Evolutionary conservation across 805 yeast genomes (phyloP).

Genomic region (Candida ascalaphidarum): DNA sequence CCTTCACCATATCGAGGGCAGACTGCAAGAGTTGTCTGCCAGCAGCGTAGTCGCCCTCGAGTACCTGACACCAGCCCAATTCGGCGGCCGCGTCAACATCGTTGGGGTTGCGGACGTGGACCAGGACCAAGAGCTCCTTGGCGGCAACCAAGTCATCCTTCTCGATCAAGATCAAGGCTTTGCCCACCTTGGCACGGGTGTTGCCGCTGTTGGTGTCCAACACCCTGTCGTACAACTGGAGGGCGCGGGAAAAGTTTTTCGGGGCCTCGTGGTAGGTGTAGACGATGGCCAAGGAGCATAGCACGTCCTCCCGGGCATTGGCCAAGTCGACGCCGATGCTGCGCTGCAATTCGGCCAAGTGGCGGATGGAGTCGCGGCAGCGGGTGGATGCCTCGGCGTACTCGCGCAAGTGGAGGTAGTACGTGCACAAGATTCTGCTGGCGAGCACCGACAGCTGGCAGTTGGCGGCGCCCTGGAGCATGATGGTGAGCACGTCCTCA

Average conservation of each 20-base stretch:
- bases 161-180: slow-evolving; percentile 69
- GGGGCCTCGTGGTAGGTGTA: slow-evolving; percentile 89
- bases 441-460: slow-evolving; percentile 44
- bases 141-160: slow-evolving; percentile 53
- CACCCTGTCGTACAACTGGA: slow-evolving; percentile 59
- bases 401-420: slow-evolving; percentile 51
- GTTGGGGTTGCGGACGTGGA: slow-evolving; percentile 39
- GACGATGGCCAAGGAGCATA: slow-evolving; percentile 61
- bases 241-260: slow-evolving; percentile 70
- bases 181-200: slow-evolving; percentile 67
- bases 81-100: slow-evolving; percentile 57
- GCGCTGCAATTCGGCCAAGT: slow-evolving; percentile 40
- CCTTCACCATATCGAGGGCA: slow-evolving; percentile 37
- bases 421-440: slow-evolving; percentile 54
- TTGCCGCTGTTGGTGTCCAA: slow-evolving; percentile 33
- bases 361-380: slow-evolving; percentile 51
- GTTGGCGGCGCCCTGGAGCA: slow-evolving; percentile 42
- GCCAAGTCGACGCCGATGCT: slow-evolving; percentile 39
- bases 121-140: slow-evolving; percentile 38
- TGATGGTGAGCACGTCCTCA: slow-evolving; percentile 42
- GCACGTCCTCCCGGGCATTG: slow-evolving; percentile 48
- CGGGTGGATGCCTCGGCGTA: slow-evolving; percentile 54
- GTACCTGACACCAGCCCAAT: slow-evolving; percentile 70
- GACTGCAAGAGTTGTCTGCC: slow-evolving; percentile 47
- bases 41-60: slow-evolving; percentile 35